A percentile compares a stretch with the other conserved stretches of the same genome.
Conservation (phyloP, 2,329 filamentous ascomycete species). For the Phyllosticta ampelicida region DNA sequence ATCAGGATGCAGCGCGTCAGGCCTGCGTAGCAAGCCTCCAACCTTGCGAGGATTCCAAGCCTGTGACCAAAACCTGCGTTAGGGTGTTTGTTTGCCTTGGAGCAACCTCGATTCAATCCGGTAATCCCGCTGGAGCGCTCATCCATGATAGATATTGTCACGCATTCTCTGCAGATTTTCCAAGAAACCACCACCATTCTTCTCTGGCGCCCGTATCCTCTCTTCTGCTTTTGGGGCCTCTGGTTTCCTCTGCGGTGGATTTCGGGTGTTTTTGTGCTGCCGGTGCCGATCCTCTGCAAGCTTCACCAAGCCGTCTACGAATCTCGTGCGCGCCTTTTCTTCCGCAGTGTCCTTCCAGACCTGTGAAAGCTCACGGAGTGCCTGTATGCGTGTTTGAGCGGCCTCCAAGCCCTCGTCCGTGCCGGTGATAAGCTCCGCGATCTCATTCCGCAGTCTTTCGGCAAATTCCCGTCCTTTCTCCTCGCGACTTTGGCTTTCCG, state of each 20-base stretch:
- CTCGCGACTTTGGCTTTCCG: constrained; percentile 58
- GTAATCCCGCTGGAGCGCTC: constrained; percentile 1
- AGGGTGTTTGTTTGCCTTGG: neutral
- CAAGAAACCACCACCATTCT: constrained; percentile 25
- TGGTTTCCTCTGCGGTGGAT: constrained; percentile 14
- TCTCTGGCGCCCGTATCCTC: constrained; percentile 5
- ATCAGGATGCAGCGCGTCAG: neutral
- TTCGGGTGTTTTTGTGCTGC: constrained; percentile 31
- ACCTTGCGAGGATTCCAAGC: neutral
- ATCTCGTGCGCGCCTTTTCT: constrained; percentile 70
- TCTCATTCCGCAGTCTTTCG: constrained; percentile 58
- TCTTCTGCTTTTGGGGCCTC: constrained; percentile 14
- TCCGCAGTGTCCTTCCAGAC: constrained; percentile 96
- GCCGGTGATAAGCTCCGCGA: constrained; percentile 53
- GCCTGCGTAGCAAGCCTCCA: neutral
- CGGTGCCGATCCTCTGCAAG: constrained; percentile 64
- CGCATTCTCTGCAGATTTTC: constrained; percentile 29
- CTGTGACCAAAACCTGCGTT: neutral
- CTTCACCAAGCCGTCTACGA: constrained; percentile 72
- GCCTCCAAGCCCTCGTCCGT: constrained; percentile 46
- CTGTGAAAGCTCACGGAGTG: constrained; percentile 61
- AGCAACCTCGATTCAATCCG: neutral
- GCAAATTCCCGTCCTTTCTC: constrained; percentile 80
- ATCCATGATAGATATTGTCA: constrained; percentile 23
- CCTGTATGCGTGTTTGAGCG: constrained; percentile 63